A percentile compares a stretch with the other conserved stretches of the same genome.
phyloP scores from a whole-genome alignment of 768 basidiomycete genomes.

The Boletus reticulatus region DNA sequence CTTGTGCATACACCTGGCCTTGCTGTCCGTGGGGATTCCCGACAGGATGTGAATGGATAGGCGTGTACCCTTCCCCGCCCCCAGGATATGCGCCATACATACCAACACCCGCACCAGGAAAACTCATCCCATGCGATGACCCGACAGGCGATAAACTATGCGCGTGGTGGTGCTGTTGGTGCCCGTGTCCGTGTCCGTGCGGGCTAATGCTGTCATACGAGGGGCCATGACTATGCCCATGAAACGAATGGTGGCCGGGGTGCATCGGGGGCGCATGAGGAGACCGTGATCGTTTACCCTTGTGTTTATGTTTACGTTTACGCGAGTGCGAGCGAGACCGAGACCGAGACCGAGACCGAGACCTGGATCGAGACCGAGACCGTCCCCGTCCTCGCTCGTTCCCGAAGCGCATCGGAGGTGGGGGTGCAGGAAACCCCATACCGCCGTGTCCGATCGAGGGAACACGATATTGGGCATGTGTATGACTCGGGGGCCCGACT shows the following conservation, averaged over 20 bases:
- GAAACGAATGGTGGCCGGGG: background rate
- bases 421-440: background rate
- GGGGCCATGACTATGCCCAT: background rate
- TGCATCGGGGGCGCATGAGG: background rate
- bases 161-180: background rate
- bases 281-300: too few relatives aligned
- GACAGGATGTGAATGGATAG: slow-evolving; percentile 4
- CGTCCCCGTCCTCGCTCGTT: background rate
- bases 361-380: background rate
- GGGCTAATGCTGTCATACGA: background rate
- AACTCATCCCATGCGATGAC: background rate
- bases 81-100: background rate
- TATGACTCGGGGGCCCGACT: too few relatives aligned
- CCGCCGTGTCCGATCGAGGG: background rate
- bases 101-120: background rate
- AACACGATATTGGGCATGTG: background rate
- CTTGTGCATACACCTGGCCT: background rate
- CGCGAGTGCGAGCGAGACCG: background rate
- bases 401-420: background rate
- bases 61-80: background rate
- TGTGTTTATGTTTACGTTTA: background rate
- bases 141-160: background rate
- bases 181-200: background rate
- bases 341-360: background rate
- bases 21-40: background rate